Evolutionary conservation across 2,329 filamentous ascomycete genomes (phyloP), one percentile per base, ranked within the genome.

Genomic region (Paecilomyces niveus): DNA sequence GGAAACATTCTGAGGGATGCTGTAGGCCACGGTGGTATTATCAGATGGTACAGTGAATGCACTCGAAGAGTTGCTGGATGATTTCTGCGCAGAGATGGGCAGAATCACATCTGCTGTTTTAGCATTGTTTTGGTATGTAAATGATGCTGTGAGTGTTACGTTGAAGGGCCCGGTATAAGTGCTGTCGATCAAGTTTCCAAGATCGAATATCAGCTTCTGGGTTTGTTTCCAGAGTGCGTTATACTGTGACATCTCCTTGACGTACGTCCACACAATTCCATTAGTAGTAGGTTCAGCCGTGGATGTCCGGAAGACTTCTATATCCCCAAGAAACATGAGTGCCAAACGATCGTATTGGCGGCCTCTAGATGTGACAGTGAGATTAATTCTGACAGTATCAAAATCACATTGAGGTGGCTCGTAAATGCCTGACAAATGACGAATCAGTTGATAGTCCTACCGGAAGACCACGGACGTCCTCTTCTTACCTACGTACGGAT

Each of bases 221-320:
- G 83, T 80, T 54, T 80, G 65, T 62, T 82, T 85, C 83, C 90
- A 92, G 11, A 94, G 76, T 3, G 83, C 79, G 15, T 87, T 75
- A 68, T 86, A 92, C 56, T 83, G 80, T 1, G 87, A 89, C 84
- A 92, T 85, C 69, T 95, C 89, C 72, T 93, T 94, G 57, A 86
- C 77, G 68, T 90, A 91, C 0, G 83, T 85, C 88, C 89, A 93
- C 52, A 81, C 76, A 61, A 94, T 92, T 6, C 89, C 90, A 22
- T 80, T 80, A 3, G 76, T 63, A 0, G 85, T 90, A 1, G 90
- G 89, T 74, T 95, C 89, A 3, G 90, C 89, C 0, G 90, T 95
- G 4, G 89, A 92, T 1, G 89, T 92, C 24, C 90, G 81, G 79
- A 89, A 94, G n/a, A 95, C 81, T 70, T 95, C 90, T 9, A 83